These are phyloP conservation scores for Fistulifera pelliculosa DNA, from an alignment of 108 stramenopile genomes.

Conservation along the genomic window DNA sequence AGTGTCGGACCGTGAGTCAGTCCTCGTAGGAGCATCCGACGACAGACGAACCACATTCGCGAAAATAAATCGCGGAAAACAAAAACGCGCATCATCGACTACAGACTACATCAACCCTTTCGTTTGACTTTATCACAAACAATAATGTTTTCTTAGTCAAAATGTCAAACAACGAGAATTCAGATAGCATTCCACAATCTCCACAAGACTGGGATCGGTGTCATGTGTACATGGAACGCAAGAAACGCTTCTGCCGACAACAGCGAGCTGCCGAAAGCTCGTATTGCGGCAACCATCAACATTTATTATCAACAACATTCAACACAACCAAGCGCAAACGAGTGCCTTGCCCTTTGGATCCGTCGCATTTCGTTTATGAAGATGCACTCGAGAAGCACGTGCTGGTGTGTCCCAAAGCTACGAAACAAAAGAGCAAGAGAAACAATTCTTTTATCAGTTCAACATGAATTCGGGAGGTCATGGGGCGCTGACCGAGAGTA, in stretches of 20 bases:
- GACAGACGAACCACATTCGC: no score
- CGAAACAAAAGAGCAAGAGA: conserved; percentile 27
- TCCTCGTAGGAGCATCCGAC: no score
- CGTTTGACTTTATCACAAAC: no score
- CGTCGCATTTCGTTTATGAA: conserved; percentile 69
- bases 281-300: conserved; percentile 43
- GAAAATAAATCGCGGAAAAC: no score
- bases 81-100: no score
- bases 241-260: conserved; percentile 61
- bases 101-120: no score
- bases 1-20: no score
- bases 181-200: background rate
- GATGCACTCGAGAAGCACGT: conserved; percentile 49
- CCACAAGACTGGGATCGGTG: conserved; percentile 69
- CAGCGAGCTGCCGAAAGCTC: conserved; percentile 18
- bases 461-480: conserved; percentile 63
- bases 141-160: no score
- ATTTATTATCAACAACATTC: conserved; percentile 6
- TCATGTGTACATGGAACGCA: conserved; percentile 44
- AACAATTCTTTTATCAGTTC: conserved; percentile 32
- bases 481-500: conserved; percentile 21
- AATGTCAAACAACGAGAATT: no score
- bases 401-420: conserved; percentile 52
- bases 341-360: conserved; percentile 80
- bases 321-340: conserved; percentile 37